phyloP scores from a whole-genome alignment of 2,329 filamentous ascomycete genomes.

The Ophiocordyceps sinensis region DNA sequence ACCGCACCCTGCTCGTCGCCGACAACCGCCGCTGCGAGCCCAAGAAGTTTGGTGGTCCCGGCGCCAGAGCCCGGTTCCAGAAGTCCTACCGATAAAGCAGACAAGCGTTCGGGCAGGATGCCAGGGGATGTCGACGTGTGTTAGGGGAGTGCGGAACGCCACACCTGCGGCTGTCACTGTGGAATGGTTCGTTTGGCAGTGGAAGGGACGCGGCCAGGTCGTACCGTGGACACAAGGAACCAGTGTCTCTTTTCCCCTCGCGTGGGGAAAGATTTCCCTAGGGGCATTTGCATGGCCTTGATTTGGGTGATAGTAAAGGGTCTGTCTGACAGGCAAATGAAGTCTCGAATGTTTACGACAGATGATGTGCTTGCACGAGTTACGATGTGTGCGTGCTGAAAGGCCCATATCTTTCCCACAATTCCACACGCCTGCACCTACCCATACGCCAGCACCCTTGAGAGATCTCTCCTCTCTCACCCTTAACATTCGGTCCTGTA shows the following conservation, averaged over 20 bases:
- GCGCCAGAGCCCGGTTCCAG: constrained; percentile 94
- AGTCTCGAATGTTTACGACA: constrained; percentile 20
- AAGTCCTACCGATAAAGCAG: constrained; percentile 89
- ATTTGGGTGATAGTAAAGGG: constrained; percentile 34
- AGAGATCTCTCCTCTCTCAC: too few relatives aligned
- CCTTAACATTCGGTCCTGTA: too few relatives aligned
- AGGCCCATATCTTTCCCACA: not conserved
- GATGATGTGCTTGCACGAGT: not conserved
- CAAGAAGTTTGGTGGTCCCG: constrained; percentile 93
- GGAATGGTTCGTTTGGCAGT: constrained; percentile 4
- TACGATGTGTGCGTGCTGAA: not conserved
- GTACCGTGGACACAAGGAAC: constrained; percentile 17
- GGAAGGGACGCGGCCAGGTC: constrained; percentile 9
- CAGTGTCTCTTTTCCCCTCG: constrained; percentile 24
- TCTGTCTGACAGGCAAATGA: constrained; percentile 38
- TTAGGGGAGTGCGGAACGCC: not conserved
- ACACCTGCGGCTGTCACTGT: constrained; percentile 7
- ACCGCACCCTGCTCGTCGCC: constrained; percentile 93
- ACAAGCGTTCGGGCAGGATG: not conserved
- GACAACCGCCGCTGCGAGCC: constrained; percentile 98
- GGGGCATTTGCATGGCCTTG: constrained; percentile 38
- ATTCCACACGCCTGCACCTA: too few relatives aligned
- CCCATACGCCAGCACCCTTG: too few relatives aligned
- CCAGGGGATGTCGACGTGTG: not conserved
- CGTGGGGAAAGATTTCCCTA: constrained; percentile 24